Evolutionary conservation across 148 eudicot species (phyloP).

Genomic region (Pouteria glomerata): DNA sequence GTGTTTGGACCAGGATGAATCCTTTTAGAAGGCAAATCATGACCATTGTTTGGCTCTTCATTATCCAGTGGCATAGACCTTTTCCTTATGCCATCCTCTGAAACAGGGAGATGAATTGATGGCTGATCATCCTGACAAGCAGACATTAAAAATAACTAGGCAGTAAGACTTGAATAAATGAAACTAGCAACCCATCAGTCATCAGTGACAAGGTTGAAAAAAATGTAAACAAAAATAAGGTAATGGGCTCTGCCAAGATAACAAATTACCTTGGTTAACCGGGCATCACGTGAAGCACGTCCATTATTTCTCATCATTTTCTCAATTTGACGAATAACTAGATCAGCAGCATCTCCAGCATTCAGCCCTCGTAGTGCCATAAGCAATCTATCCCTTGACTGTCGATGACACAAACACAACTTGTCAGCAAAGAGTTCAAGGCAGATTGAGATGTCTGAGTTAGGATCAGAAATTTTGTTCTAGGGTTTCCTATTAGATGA

Average conservation of each 20-base stretch:
- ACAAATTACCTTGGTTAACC: slow-evolving; percentile 46
- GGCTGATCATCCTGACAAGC: slow-evolving; percentile 55
- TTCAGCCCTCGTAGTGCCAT: slow-evolving; percentile 66
- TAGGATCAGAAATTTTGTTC: background rate
- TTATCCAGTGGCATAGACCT: slow-evolving; percentile 39
- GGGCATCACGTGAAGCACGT: slow-evolving; percentile 66
- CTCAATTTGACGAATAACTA: slow-evolving; percentile 80
- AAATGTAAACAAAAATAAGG: background rate
- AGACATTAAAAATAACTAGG: slow-evolving; percentile 4
- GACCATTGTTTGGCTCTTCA: slow-evolving; percentile 39
- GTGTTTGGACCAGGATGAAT: slow-evolving; percentile 41
- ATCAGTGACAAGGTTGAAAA: background rate
- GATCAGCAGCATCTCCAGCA: slow-evolving; percentile 99
- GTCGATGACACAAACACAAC: slow-evolving; percentile 14
- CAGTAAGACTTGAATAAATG: background rate
- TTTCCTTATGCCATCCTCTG: slow-evolving; percentile 52
- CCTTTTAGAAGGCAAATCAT: slow-evolving; percentile 58
- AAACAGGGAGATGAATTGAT: slow-evolving; percentile 30
- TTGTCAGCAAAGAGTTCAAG: slow-evolving; percentile 13
- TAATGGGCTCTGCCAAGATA: background rate
- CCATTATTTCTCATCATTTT: slow-evolving; percentile 69
- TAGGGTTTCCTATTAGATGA: background rate
- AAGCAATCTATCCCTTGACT: slow-evolving; percentile 87
- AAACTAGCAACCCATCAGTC: background rate
- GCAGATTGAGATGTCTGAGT: background rate